phyloP scores from a whole-genome alignment of 768 basidiomycete species.

The Boletus tomentosulus region DNA sequence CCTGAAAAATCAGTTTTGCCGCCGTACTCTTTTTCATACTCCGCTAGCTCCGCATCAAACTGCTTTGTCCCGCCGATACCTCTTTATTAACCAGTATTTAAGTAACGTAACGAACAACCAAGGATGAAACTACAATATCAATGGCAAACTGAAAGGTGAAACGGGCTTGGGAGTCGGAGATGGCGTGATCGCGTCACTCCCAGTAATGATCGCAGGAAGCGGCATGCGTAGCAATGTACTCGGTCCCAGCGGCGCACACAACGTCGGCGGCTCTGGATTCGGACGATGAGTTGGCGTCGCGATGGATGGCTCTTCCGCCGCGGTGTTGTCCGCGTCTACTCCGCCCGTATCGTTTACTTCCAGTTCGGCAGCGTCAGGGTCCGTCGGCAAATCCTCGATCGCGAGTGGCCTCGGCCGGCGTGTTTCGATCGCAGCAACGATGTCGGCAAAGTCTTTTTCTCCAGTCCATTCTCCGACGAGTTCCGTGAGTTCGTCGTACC shows the following conservation, averaged over 20 bases:
- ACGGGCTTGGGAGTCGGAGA: constrained; percentile 33
- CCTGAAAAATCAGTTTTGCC: not conserved
- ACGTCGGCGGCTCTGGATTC: constrained; percentile 56
- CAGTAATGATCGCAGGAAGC: constrained; percentile 38
- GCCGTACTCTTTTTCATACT: not conserved
- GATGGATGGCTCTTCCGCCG: constrained; percentile 28
- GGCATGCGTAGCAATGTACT: constrained; percentile 35
- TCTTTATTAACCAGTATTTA: not conserved
- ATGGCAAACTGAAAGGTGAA: constrained; percentile 8
- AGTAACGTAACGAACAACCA: not conserved
- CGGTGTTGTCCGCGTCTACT: not conserved
- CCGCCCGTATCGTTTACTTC: not conserved
- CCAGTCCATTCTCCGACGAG: constrained; percentile 56
- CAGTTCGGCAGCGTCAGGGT: not conserved
- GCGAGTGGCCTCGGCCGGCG: constrained; percentile 22
- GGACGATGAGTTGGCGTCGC: constrained; percentile 49
- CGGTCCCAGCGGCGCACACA: constrained; percentile 40
- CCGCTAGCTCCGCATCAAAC: not conserved
- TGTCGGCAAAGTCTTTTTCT: constrained; percentile 54
- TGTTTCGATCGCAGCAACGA: constrained; percentile 44
- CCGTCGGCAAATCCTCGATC: constrained; percentile 3
- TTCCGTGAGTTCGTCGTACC: constrained; percentile 49
- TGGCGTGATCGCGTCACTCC: constrained; percentile 45
- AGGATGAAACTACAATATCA: constrained; percentile 3
- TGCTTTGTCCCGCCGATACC: not conserved